Evolutionary conservation across 129 eudicot species (phyloP).

Genomic region (Erigeron canadensis): DNA sequence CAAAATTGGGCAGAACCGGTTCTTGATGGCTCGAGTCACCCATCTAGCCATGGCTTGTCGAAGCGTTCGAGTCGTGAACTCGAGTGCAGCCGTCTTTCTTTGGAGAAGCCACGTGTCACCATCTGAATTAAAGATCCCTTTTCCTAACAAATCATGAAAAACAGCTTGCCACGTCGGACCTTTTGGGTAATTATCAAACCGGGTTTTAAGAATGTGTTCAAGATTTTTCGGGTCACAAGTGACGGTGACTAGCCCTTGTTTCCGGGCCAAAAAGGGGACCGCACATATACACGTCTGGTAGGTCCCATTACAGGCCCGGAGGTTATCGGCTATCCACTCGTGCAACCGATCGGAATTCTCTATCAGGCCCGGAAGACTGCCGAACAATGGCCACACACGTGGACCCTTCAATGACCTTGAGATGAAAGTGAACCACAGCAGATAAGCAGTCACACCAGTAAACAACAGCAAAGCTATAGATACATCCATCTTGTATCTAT

Average conservation of each 20-base stretch:
- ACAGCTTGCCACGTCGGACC: slow-evolving; percentile 97
- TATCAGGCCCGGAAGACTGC: slow-evolving; percentile 77
- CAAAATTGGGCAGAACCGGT: slow-evolving; percentile 67
- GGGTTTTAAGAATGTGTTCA: slow-evolving; percentile 71
- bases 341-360: slow-evolving; percentile 76
- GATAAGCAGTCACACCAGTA: slow-evolving; percentile 56
- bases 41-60: slow-evolving; percentile 94
- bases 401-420: slow-evolving; percentile 80
- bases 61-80: slow-evolving; percentile 79
- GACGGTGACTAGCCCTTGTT: slow-evolving; percentile 84
- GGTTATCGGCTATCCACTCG: slow-evolving; percentile 88
- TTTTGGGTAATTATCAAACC: slow-evolving; percentile 81
- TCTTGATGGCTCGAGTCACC: slow-evolving; percentile 79
- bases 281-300: slow-evolving; percentile 94
- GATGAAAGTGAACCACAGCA: slow-evolving; percentile 80
- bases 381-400: slow-evolving; percentile 88
- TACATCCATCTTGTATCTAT: slow-evolving; percentile 46
- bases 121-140: slow-evolving; percentile 83
- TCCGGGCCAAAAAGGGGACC: slow-evolving; percentile 72
- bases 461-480: slow-evolving; percentile 55
- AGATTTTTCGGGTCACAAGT: slow-evolving; percentile 86
- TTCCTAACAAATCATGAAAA: slow-evolving; percentile 73
- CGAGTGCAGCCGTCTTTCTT: slow-evolving; percentile 85
- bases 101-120: slow-evolving; percentile 90
- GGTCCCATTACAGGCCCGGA: slow-evolving; percentile 85